Evolutionary conservation across 257 asterid genomes (phyloP).

Genomic region (Agastache rugosa): DNA sequence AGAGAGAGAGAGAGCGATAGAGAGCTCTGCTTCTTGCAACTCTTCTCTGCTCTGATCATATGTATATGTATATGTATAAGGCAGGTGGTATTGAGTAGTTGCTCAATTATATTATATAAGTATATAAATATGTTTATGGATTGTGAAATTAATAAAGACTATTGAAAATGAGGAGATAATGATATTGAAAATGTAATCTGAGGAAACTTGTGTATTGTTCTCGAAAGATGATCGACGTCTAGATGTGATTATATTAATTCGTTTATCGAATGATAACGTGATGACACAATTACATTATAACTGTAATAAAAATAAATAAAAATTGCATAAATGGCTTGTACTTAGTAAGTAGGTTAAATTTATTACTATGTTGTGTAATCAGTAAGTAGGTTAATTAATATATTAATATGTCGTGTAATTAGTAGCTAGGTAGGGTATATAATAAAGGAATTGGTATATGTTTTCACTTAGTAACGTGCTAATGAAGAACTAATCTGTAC

Average conservation of each 20-base stretch:
- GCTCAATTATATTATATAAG: not conserved
- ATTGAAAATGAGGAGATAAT: not conserved
- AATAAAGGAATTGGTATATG: too few relatives aligned
- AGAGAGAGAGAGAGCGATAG: constrained; percentile 23
- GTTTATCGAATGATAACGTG: not conserved
- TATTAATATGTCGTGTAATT: not conserved
- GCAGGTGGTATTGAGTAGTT: not conserved
- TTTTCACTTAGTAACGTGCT: too few relatives aligned
- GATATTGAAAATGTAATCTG: not conserved
- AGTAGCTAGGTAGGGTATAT: not conserved
- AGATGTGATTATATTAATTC: not conserved
- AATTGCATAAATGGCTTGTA: too few relatives aligned
- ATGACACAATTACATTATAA: too few relatives aligned
- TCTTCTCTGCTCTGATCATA: not conserved
- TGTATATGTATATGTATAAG: not conserved
- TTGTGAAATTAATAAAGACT: not conserved
- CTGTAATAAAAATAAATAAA: too few relatives aligned
- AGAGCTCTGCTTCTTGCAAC: not conserved
- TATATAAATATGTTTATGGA: not conserved
- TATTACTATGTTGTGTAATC: too few relatives aligned
- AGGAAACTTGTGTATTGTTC: not conserved
- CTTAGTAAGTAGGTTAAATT: too few relatives aligned
- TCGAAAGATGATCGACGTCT: not conserved
- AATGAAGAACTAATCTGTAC: too few relatives aligned
- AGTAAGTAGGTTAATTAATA: too few relatives aligned